Percentiles rank a stretch among this genome's conserved stretches.
Evolutionary conservation across 2,329 filamentous ascomycete species (phyloP).

Genomic region (Ustulina deusta): DNA sequence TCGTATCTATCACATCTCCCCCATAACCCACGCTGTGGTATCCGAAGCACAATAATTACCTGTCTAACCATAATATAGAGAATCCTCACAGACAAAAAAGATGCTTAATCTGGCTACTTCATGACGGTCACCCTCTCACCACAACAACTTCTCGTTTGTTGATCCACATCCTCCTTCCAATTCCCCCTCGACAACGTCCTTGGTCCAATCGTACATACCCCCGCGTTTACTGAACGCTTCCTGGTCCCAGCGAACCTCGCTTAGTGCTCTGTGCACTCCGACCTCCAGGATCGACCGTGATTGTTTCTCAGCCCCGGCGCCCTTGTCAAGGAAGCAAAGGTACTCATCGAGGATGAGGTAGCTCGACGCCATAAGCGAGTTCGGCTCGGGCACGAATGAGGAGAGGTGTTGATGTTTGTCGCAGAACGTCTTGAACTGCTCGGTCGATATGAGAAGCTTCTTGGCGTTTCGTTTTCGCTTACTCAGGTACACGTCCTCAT

Average conservation of each 20-base stretch:
- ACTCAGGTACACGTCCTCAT: conserved; percentile 45
- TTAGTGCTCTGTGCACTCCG: conserved; percentile 59
- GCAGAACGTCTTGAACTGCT: conserved; percentile 61
- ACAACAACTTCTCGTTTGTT: conserved; percentile 6
- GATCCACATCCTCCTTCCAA: conserved; percentile 32
- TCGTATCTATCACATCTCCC: not conserved
- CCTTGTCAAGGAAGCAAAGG: conserved; percentile 62
- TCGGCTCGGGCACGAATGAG: conserved; percentile 62
- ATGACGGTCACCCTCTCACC: not conserved
- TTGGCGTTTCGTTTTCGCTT: conserved; percentile 55
- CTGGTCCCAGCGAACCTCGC: conserved; percentile 60
- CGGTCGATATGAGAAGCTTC: conserved; percentile 59
- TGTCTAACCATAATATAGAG: not conserved
- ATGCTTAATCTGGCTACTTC: not conserved
- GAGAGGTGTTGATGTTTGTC: conserved; percentile 55
- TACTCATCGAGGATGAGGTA: conserved; percentile 66
- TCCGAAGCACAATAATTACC: not conserved
- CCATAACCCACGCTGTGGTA: not conserved
- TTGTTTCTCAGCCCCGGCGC: conserved; percentile 49
- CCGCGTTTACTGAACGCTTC: conserved; percentile 58
- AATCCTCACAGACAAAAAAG: not conserved
- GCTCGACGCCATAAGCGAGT: conserved; percentile 62
- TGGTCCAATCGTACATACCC: conserved; percentile 63
- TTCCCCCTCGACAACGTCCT: conserved; percentile 30
- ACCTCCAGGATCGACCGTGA: conserved; percentile 58